Evolutionary conservation across 2,329 filamentous ascomycete species (phyloP), one percentile per base, ranked within the genome.

Genomic region (Aspergillus sp.): DNA sequence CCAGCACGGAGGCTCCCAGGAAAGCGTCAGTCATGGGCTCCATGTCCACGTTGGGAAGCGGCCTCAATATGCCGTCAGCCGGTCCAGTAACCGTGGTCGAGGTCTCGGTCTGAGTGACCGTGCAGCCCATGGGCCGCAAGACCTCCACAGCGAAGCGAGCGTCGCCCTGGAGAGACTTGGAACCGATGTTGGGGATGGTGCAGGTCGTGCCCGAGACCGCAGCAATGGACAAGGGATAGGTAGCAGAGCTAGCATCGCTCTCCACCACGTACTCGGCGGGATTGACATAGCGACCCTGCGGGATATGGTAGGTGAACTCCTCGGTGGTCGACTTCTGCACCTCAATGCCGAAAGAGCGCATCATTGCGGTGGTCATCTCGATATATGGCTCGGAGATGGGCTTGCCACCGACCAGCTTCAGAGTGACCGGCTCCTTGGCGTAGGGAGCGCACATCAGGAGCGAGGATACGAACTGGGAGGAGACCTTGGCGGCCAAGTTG

Each of bases 11-110:
- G 16, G 94, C 94, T 4, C 92, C 97, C 48, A 99, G 80, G 79
- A 99, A 99, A 45, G 94, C 94, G 72, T 99, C 94, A 0, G 94
- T 99, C 94, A 99, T 99, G 1, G 93, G 89, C 71, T 97, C 94
- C 94, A 99, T 99, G 66, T 99, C 92, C 23, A 99, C 86, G 54
- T 93, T 88, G 16, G 85, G 76, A 11, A 99, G 77, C 0, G 89
- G 87, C 62, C 86, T 86, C 36, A 99, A 76, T 14, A 81, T 74
- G 10, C 94, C 93, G 50, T 80, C 73, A 2, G 82, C 74, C n/a
- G 94, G 94, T 1, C 94, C 94, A 7, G 88, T 96, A 7, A 99
- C 94, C 0, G 92, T 97, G 1, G 94, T 99, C 1, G 92, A 95
- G 16, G 81, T 85, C 49, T 84, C 84, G 0, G 88, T 90, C 73